Evolutionary conservation across 495 filamentous ascomycete genomes (phyloP).

Genomic region (Aspergillus sclerotioniger): DNA sequence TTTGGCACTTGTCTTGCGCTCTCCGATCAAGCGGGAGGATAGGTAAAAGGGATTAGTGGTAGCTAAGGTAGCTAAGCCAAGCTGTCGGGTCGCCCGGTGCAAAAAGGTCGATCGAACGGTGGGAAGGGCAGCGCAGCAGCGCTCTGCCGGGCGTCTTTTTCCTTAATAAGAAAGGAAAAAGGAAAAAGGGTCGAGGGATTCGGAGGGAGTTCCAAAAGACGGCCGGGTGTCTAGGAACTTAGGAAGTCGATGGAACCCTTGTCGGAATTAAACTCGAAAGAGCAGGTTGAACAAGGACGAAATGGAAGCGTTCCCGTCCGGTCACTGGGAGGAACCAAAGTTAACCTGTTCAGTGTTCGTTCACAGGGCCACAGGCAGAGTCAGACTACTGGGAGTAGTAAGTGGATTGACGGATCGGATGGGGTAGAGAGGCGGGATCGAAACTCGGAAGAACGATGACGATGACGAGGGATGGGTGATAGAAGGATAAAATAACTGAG

Average conservation of each 20-base stretch:
- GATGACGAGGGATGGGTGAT: neutral
- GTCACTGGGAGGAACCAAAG: slow-evolving; percentile 2
- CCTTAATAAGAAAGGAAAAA: slow-evolving; percentile 18
- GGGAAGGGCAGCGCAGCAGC: slow-evolving; percentile 11
- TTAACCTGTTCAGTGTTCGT: too few relatives aligned
- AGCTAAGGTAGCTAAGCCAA: slow-evolving; percentile 24
- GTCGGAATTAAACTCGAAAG: slow-evolving; percentile 7
- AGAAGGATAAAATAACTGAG: slow-evolving; percentile 5
- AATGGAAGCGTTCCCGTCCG: slow-evolving; percentile 1
- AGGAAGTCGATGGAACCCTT: slow-evolving; percentile 5
- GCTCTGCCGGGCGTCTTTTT: slow-evolving; percentile 17
- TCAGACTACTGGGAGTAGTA: neutral
- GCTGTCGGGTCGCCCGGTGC: slow-evolving; percentile 28
- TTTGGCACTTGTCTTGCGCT: slow-evolving; percentile 11
- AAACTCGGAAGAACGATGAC: slow-evolving; percentile 7
- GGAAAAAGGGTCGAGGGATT: slow-evolving; percentile 13
- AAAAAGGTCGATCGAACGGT: slow-evolving; percentile 20
- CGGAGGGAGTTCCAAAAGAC: neutral
- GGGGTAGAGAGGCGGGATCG: slow-evolving; percentile 7
- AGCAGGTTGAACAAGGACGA: slow-evolving; percentile 1
- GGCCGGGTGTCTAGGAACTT: neutral
- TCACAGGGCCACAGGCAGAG: too few relatives aligned
- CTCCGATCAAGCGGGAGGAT: slow-evolving; percentile 28
- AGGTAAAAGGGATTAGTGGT: neutral
- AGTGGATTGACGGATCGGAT: slow-evolving; percentile 10